Percentiles rank a stretch among this genome's conserved stretches.
Conservation (phyloP, 2,329 filamentous ascomycete genomes). For the Parasarocladium wereldwijsianum region DNA sequence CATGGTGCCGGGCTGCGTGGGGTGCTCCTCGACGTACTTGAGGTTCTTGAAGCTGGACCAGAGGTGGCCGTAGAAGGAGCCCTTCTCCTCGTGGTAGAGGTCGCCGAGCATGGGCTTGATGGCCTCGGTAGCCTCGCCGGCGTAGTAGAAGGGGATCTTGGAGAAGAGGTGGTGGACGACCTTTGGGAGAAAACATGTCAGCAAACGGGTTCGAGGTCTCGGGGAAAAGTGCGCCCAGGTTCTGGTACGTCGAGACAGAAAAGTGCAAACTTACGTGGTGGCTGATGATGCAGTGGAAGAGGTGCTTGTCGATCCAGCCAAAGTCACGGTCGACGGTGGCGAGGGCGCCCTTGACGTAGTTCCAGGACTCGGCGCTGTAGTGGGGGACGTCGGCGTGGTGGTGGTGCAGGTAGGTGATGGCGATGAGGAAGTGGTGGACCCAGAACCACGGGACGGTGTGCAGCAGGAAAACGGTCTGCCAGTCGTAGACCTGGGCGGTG, state of each 20-base stretch:
- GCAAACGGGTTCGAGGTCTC: no score
- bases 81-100: slow-evolving; percentile 53
- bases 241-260: slow-evolving; percentile 2
- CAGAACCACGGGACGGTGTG: slow-evolving; percentile 53
- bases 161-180: no score
- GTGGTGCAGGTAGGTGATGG: slow-evolving; percentile 65
- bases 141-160: slow-evolving; percentile 30
- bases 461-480: slow-evolving; percentile 39
- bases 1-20: no score
- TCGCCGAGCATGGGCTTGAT: slow-evolving; percentile 85
- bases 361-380: slow-evolving; percentile 27
- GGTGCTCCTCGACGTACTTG: slow-evolving; percentile 7
- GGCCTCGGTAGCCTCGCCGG: slow-evolving; percentile 36
- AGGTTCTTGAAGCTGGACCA: slow-evolving; percentile 6
- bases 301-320: slow-evolving; percentile 44
- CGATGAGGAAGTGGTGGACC: slow-evolving; percentile 59
- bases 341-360: slow-evolving; percentile 43
- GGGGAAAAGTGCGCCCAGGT: slow-evolving; percentile 11
- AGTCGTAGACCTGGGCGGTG: slow-evolving; percentile 36
- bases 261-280: slow-evolving; percentile 40
- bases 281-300: slow-evolving; percentile 48
- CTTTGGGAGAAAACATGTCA: no score
- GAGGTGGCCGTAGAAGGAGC: slow-evolving; percentile 7
- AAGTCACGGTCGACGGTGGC: slow-evolving; percentile 49
- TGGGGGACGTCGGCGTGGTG: slow-evolving; percentile 35